Base-by-base conservation (phyloP, 179 eudicot genomes). In the Beta macrorhiza region DNA sequence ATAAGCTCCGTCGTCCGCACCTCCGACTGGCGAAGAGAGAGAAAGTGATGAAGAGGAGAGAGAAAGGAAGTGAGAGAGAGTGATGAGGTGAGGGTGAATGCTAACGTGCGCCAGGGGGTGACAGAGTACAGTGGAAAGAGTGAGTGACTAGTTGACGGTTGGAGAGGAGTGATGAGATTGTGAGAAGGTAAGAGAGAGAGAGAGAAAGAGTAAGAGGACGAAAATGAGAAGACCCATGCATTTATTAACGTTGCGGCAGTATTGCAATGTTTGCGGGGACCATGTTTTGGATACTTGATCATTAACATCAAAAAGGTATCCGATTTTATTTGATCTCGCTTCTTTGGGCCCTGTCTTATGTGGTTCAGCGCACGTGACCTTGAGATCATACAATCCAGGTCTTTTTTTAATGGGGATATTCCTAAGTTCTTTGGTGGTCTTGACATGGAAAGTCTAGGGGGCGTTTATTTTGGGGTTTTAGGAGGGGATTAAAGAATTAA, bases 241-340 rank as follows among this genome's bases (percentile, higher is more conserved):
- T 75, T 56, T 16, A 75, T 16, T 75, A 29, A 57, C 67, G 78
- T 75, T 29, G 78, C 65, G 78, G 78, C 67, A 75, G 17, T 32
- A 7, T 37, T 75, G 78, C 78, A 57, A 16, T 58, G 67, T 75
- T 57, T 75, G 78, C 78, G 67, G 78, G 65, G 37, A 25, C 78
- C 78, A 32, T 75, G 78, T 75, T 75, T 57, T 58, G 20, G 17
- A 11, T 5, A 2, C n/a, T 58, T 58, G 29, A 70, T 70, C 74
- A 70, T 47, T 47, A 37, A 20, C 55, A 7, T 42, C 19, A 14
- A 44, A 29, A 67, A 67, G 71, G 71, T 64, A 64, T 64, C 42
- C 13, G 11, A 20, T 64, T 64, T 2, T 62, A n/a, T 62, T 20
- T 62, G 42, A 37, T 37, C 42, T 37, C 42, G 42, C 42, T 37